phyloP scores from a whole-genome alignment of 225 moss, liverwort and hornwort species.

The Polytrichum commune region DNA sequence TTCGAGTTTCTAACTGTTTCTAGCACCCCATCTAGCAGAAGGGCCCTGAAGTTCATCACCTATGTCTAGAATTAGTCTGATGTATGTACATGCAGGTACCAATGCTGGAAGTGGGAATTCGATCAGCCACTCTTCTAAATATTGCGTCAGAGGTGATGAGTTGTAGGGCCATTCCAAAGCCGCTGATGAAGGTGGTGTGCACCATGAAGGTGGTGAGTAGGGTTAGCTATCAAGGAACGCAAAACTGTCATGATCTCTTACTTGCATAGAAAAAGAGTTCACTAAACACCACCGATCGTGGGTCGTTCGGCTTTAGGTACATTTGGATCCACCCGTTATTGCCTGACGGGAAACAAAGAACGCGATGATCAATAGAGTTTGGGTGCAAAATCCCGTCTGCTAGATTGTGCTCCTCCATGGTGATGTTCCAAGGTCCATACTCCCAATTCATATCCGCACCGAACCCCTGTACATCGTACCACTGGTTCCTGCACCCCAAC shows the following conservation, averaged over 20 bases:
- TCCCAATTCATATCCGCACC: conserved; percentile 39
- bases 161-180: too few relatives aligned
- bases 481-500: conserved; percentile 30
- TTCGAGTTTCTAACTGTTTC: too few relatives aligned
- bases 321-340: conserved; percentile 54
- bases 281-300: conserved; percentile 36
- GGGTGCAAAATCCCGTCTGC: conserved; percentile 43
- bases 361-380: conserved; percentile 28
- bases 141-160: too few relatives aligned
- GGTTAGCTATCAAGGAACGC: too few relatives aligned
- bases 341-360: conserved; percentile 34
- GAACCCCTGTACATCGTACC: conserved; percentile 41
- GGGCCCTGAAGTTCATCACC: too few relatives aligned
- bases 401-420: conserved; percentile 26
- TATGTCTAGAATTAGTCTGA: too few relatives aligned
- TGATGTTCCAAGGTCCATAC: conserved; percentile 44
- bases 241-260: conserved; percentile 10
- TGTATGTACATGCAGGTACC: too few relatives aligned
- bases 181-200: too few relatives aligned
- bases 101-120: too few relatives aligned
- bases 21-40: too few relatives aligned
- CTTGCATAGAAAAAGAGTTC: conserved; percentile 50
- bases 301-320: conserved; percentile 30
- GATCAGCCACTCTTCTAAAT: too few relatives aligned
- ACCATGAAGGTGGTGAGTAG: too few relatives aligned